Evolutionary conservation across 2,329 filamentous ascomycete species (phyloP), one percentile per base, ranked within the genome.

Genomic region (Pestalotiopsis sp.): DNA sequence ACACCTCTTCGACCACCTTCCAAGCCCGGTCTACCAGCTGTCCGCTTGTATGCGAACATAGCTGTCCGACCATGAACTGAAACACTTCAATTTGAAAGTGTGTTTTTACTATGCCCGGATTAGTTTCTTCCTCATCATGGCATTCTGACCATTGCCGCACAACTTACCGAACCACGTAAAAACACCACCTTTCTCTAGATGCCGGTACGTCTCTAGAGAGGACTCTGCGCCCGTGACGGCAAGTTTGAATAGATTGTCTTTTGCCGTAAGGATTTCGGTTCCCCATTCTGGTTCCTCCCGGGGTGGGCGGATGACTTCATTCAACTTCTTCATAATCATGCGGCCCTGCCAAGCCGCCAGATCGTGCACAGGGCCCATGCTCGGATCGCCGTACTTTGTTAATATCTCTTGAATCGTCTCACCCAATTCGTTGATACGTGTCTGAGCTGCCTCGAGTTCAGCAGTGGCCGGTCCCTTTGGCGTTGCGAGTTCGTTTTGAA

Each of bases 31-130:
- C 86, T 9, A 87, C 84, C 11, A 89, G 78, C 3, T 75, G 76
- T 9, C 88, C 87, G 2, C 80, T 80, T 0, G 81, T 82, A 49
- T 85, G 84, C 39, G 83, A 80, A 70, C 82, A 84, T 13, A 90
- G 82, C 73, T 89, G 85, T 4, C 85, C 85, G 0, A 84, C 84
- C 75, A 89, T 81, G 74, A 87, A 88, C 49, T 85, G 79, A 70
- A 89, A 86, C 27, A 89, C 78, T 67, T 88, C 87, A 62, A 86
- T 77, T 72, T 89, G 87, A 75, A 90, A 88, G 72, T 88, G 84
- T 27, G 73, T 73, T 69, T 75, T 75, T 70, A 77, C 77, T 78
- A 20, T n/a, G 61, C 13, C n/a, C 13, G 4, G 9, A 36, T 66
- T 38, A 58, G 41, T 17, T 4, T 45, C 6, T 49, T 45, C 12